Conservation (phyloP, 495 filamentous ascomycete species). For the Podospora comata region DNA sequence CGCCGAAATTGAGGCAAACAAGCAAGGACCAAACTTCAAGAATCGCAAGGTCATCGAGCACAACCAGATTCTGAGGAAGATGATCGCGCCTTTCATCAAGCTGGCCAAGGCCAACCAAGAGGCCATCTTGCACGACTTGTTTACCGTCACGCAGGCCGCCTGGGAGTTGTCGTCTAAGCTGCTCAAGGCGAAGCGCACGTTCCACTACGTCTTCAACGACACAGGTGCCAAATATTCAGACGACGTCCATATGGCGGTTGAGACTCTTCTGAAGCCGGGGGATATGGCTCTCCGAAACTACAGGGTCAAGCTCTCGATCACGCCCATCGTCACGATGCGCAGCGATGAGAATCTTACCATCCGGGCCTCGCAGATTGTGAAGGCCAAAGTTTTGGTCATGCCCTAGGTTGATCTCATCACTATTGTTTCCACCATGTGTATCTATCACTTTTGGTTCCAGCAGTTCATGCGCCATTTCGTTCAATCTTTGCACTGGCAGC, state of each 20-base stretch:
- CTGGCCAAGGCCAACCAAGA: constrained; percentile 15
- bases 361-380: constrained; percentile 24
- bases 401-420: background rate
- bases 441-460: background rate
- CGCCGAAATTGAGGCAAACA: constrained; percentile 13
- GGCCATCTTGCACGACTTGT: constrained; percentile 29
- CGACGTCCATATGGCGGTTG: constrained; percentile 23
- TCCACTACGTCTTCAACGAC: constrained; percentile 35
- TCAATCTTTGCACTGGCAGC: too few relatives aligned
- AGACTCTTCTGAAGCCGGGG: constrained; percentile 7
- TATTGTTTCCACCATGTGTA: background rate
- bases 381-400: constrained; percentile 30
- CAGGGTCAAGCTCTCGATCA: constrained; percentile 36
- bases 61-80: constrained; percentile 27
- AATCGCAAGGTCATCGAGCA: constrained; percentile 23
- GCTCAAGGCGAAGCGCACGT: constrained; percentile 26
- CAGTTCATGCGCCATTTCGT: background rate
- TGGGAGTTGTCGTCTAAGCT: constrained; percentile 34
- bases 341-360: constrained; percentile 30
- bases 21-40: constrained; percentile 19
- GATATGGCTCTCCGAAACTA: constrained; percentile 17
- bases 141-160: constrained; percentile 23
- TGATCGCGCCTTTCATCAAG: constrained; percentile 20
- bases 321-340: constrained; percentile 34
- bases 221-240: constrained; percentile 26